Evolutionary conservation across 2,329 filamentous ascomycete genomes (phyloP).

Genomic region (Fusarium sp.): DNA sequence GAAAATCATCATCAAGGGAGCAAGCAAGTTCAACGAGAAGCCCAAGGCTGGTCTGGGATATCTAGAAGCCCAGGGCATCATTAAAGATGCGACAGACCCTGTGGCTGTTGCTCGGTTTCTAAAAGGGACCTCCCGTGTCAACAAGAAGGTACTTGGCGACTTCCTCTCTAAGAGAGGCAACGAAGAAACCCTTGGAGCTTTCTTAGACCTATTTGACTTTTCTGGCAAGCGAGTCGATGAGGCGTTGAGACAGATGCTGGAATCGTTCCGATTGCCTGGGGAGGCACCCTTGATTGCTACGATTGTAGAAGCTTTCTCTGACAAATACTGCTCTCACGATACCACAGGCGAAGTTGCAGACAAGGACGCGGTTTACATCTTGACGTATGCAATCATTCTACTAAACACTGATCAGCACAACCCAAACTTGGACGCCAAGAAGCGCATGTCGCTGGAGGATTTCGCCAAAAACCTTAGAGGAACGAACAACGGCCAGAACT

Average conservation of each 20-base stretch:
- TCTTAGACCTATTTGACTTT: slow-evolving; percentile 90
- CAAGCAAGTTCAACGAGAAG: slow-evolving; percentile 93
- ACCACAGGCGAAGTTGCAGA: slow-evolving; percentile 80
- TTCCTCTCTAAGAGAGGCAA: slow-evolving; percentile 92
- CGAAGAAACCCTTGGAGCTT: slow-evolving; percentile 83
- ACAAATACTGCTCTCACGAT: slow-evolving; percentile 79
- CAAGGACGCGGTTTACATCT: slow-evolving; percentile 86
- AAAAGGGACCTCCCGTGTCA: slow-evolving; percentile 84
- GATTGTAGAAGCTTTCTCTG: slow-evolving; percentile 86
- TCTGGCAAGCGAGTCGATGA: slow-evolving; percentile 87
- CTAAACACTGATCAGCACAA: slow-evolving; percentile 98
- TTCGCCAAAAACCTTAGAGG: slow-evolving; percentile 92
- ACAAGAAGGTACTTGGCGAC: slow-evolving; percentile 90
- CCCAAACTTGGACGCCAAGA: slow-evolving; percentile 80
- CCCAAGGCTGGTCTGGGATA: slow-evolving; percentile 90
- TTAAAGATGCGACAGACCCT: slow-evolving; percentile 77
- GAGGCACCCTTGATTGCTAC: slow-evolving; percentile 93
- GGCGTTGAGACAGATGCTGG: slow-evolving; percentile 84
- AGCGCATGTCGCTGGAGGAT: slow-evolving; percentile 84
- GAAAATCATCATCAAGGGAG: slow-evolving; percentile 86
- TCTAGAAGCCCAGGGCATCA: slow-evolving; percentile 85
- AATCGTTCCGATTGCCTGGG: slow-evolving; percentile 91
- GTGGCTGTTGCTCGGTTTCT: slow-evolving; percentile 85
- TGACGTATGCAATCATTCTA: slow-evolving; percentile 97
- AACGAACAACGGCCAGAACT: slow-evolving; percentile 86